Evolutionary conservation across 2,329 filamentous ascomycete genomes (phyloP).

Genomic region (Aureobasidium pullulans): DNA sequence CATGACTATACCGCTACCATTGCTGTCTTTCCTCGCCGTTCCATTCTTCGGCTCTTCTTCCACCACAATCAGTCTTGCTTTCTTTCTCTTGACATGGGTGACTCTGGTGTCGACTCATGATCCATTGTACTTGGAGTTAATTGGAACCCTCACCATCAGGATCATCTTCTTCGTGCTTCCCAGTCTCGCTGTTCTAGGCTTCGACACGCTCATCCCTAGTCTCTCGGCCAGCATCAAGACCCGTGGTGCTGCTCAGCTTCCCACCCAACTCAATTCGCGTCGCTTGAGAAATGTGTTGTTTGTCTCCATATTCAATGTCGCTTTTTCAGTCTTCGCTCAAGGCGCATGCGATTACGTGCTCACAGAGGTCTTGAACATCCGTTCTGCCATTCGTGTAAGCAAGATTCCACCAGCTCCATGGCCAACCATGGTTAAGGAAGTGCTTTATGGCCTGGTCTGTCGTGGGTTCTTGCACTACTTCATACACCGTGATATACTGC

Average conservation of each 20-base stretch:
- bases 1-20: constrained; percentile 30
- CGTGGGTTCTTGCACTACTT: constrained; percentile 63
- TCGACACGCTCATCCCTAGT: constrained; percentile 65
- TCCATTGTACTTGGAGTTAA: constrained; percentile 65
- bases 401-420: constrained; percentile 56
- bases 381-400: constrained; percentile 51
- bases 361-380: constrained; percentile 45
- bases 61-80: constrained; percentile 75
- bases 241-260: constrained; percentile 48
- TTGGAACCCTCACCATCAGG: constrained; percentile 62
- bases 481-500: constrained; percentile 65
- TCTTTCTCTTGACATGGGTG: constrained; percentile 87
- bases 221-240: constrained; percentile 63
- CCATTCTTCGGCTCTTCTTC: constrained; percentile 67
- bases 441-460: constrained; percentile 46
- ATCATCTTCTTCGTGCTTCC: constrained; percentile 66
- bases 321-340: constrained; percentile 48
- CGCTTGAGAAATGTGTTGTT: constrained; percentile 43
- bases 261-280: constrained; percentile 34
- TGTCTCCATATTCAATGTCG: constrained; percentile 50
- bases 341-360: constrained; percentile 47
- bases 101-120: constrained; percentile 73
- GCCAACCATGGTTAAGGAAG: constrained; percentile 46
- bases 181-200: constrained; percentile 61
- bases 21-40: constrained; percentile 60